Conservation (phyloP, 306 rosid species). For the Lablab purpureus region DNA sequence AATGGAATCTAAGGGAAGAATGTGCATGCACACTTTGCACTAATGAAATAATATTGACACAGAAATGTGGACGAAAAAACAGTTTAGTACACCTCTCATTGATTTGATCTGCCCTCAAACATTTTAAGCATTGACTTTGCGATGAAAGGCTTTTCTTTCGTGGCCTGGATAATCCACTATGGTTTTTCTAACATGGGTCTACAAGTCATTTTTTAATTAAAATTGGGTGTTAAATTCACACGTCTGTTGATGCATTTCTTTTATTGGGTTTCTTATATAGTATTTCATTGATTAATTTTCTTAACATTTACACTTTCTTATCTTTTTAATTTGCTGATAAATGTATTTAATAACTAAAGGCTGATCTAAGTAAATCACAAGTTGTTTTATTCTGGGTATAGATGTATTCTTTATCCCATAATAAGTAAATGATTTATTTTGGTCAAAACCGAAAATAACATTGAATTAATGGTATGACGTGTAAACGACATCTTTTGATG, state of each 20-base stretch:
- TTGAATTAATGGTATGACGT: no score
- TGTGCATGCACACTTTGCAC: constrained; percentile 1
- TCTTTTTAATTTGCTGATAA: background rate
- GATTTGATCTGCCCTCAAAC: background rate
- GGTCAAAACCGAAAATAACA: background rate
- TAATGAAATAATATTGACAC: background rate
- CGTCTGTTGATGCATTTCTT: no score
- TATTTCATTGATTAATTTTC: background rate
- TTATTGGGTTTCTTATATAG: no score
- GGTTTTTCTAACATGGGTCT: no score
- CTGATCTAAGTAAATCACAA: no score
- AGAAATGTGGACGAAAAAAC: background rate
- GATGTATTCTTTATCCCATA: background rate
- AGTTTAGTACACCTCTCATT: background rate
- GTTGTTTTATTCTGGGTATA: background rate
- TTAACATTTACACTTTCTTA: background rate
- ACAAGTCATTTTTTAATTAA: no score
- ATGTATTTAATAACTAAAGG: background rate
- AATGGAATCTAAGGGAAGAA: constrained; percentile 20
- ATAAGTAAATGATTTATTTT: background rate
- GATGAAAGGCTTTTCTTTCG: background rate
- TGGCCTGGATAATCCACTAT: no score
- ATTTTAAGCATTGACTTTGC: background rate
- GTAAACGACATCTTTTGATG: background rate
- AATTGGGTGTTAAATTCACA: no score